Base-by-base conservation (phyloP, 202 grass and related monocot species). In the Elaeis oleifera region DNA sequence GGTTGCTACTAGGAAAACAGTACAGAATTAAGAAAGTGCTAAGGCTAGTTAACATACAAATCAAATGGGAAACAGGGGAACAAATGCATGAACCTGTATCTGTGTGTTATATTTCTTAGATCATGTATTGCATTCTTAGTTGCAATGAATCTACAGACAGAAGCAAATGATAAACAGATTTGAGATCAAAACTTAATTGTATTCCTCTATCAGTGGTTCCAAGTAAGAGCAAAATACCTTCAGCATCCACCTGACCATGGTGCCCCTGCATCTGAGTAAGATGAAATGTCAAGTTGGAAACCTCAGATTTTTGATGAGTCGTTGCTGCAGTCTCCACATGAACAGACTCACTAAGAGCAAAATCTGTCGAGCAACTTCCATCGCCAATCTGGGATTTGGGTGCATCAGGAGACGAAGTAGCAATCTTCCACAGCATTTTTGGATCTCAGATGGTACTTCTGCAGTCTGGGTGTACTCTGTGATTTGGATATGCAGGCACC, bases 201-300 rank as follows among this genome's bases (percentile, higher is more conserved):
- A 36, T 8, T 36, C 6, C 32, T 36, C 1, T 36, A 36, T 9
- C 7, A 36, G 32, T 9, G 6, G 32, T 36, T 44, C 36, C 23
- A 23, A 23, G 60, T 59, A 50, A 73, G 29, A 64, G 58, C 56
- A 59, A 31, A 51, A 60, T 69, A 95, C 90, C 94, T 66, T 85
- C 77, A 50, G 25, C 23, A 53, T 88, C 73, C 58, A 73, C 74
- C 84, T 85, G 79, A 78, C 76, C 82, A 63, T 95, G 88, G 58
- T 89, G 82, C 88, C 94, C 89, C 61, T 85, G 81, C 82, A 92
- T 76, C 72, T 99, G 84, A 4, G 80, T 92, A 4, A 83, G 79
- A 57, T 99, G 86, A 73, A 86, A 79, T 20, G 68, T 99, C 68
- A 81, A 73, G 66, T 86, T 86, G 28, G 79, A 69, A 54, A 65